These are phyloP conservation scores for Clausena lansium DNA, from an alignment of 345 rosid species.

Conservation along the genomic window DNA sequence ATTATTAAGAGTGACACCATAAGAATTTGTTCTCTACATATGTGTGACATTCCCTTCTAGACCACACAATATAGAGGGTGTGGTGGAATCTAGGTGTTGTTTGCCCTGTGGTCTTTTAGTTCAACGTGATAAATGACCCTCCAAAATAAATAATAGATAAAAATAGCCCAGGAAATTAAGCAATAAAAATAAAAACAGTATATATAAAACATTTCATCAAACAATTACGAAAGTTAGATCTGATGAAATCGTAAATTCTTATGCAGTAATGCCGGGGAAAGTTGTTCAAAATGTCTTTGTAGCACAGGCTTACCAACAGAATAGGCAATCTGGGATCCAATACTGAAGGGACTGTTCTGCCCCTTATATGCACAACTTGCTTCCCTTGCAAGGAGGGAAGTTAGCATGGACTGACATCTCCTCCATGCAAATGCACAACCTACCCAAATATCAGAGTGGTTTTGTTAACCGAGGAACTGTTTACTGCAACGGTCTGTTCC, in stretches of 20 bases:
- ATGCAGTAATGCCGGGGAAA: constrained; percentile 81
- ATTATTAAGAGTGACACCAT: neutral
- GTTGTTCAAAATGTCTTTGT: constrained; percentile 70
- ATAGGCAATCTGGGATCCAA: constrained; percentile 63
- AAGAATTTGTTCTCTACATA: neutral
- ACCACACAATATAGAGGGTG: neutral
- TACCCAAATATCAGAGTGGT: constrained; percentile 52
- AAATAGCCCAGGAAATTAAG: neutral
- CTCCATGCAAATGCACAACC: constrained; percentile 61
- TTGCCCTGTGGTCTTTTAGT: neutral
- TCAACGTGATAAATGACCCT: neutral
- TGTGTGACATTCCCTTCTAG: neutral
- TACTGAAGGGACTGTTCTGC: constrained; percentile 51
- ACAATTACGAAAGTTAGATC: constrained; percentile 12
- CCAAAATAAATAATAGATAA: neutral
- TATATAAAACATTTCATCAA: neutral
- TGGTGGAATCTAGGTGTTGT: neutral
- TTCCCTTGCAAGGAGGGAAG: constrained; percentile 78
- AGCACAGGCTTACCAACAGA: constrained; percentile 47
- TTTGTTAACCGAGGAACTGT: constrained; percentile 52
- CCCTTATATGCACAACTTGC: constrained; percentile 49
- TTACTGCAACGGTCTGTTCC: constrained; percentile 94
- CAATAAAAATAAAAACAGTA: neutral
- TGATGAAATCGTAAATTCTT: constrained; percentile 52
- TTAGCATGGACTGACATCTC: constrained; percentile 57